Evolutionary conservation across 2,329 filamentous ascomycete genomes (phyloP).

Genomic region (Stagonosporopsis vannaccii): DNA sequence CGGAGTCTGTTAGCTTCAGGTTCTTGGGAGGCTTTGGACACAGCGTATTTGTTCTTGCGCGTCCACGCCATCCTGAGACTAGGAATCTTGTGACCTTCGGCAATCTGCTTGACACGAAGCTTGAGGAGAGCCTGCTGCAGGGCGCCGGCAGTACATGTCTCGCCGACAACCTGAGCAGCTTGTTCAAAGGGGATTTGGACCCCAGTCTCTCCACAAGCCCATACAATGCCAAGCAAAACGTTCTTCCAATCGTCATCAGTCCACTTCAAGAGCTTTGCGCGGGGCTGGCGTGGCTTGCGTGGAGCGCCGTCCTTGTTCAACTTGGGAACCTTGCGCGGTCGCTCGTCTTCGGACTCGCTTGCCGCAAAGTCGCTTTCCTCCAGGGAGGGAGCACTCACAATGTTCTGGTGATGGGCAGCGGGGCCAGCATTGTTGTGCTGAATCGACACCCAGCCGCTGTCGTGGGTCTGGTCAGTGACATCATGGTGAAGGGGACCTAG

Average conservation of each 20-base stretch:
- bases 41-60: conserved; percentile 22
- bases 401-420: neutral
- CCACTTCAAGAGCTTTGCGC: conserved; percentile 41
- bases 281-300: conserved; percentile 42
- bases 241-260: conserved; percentile 39
- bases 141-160: conserved; percentile 35
- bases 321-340: conserved; percentile 27
- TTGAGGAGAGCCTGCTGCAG: conserved; percentile 47
- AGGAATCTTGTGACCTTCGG: conserved; percentile 32
- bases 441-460: neutral
- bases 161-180: conserved; percentile 35
- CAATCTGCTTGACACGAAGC: conserved; percentile 31
- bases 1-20: conserved; percentile 5
- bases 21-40: conserved; percentile 12
- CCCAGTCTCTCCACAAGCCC: conserved; percentile 39
- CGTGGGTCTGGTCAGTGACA: neutral
- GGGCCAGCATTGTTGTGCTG: neutral
- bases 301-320: conserved; percentile 37
- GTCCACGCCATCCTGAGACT: conserved; percentile 35
- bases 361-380: conserved; percentile 23
- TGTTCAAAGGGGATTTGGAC: conserved; percentile 42
- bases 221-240: conserved; percentile 38
- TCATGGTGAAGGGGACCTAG: too few species aligned
- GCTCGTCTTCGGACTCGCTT: conserved; percentile 22
- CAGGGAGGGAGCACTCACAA: conserved; percentile 25